Evolutionary conservation across 2,329 filamentous ascomycete genomes (phyloP), one percentile per base, ranked within the genome.

Genomic region (Colletotrichum higginsianum): DNA sequence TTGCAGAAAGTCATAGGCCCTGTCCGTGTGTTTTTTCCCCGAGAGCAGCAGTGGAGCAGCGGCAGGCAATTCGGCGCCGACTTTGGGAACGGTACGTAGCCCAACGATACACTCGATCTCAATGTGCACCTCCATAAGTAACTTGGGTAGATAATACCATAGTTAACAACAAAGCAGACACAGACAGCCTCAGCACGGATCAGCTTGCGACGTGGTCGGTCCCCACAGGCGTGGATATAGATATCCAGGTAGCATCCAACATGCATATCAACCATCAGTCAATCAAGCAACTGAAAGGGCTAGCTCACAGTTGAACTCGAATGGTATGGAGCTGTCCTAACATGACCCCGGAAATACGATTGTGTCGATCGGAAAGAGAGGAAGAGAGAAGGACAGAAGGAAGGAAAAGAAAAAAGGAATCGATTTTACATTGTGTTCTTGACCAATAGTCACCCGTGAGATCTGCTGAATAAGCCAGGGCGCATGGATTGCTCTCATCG

Each of bases 391-490:
- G 35, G 60, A 23, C 50, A 56, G 12, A 13, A 44, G 16, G 16
- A 44, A 44, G 16, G 9, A 2, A 44, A 4, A 13, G 2, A 44
- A 4, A 44, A 44, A 44, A 35, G 30, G 30, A 35, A 35, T 9
- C 8, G 5, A 35, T 35, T 35, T 2, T 35, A 35, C 30, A 35
- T 9, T 9, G 30, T 35, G 30, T 35, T 35, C 30, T 1, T 35
- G 30, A 9, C 30, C 30, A 35, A 35, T 9, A 35, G 8, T 35
- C 30, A 35, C 8, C 30, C 8, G 26, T 13, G 21, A 52, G 46
- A 61, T 50, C 26, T 23, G 13, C 50, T n/a, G 30, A n/a, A 52
- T 61, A 52, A 62, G 60, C 47, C 47, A 16, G n/a, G 47, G 21
- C 47, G 60, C 46, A 35, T 50, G 23, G 16, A 21, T 40, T 12